Conservation (phyloP, 2,329 filamentous ascomycete genomes). For the Cladosporium sp. region DNA sequence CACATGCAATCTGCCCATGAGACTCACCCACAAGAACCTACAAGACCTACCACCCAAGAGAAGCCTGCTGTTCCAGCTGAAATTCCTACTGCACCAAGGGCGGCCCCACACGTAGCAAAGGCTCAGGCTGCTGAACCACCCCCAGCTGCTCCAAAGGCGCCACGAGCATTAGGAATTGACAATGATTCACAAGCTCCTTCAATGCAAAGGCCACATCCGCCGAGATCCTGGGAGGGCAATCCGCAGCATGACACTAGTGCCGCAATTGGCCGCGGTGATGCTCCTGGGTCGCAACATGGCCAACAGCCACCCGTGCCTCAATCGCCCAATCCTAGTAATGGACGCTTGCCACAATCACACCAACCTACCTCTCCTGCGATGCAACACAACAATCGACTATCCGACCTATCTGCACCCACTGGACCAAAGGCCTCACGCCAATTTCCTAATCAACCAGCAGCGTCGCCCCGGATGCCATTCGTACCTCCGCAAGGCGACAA, state of each 20-base stretch:
- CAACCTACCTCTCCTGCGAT: constrained; percentile 24
- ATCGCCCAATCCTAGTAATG: constrained; percentile 20
- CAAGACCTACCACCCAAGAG: constrained; percentile 2
- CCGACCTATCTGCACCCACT: constrained; percentile 28
- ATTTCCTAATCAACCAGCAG: constrained; percentile 19
- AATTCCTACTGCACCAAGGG: constrained; percentile 34
- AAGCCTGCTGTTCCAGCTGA: constrained; percentile 4
- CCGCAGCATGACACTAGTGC: constrained; percentile 25
- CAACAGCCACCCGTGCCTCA: constrained; percentile 14
- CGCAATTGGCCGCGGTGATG: constrained; percentile 20
- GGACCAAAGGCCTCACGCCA: constrained; percentile 27
- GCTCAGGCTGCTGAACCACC: constrained; percentile 25
- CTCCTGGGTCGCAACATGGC: constrained; percentile 11
- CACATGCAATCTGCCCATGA: constrained; percentile 6
- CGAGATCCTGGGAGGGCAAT: constrained; percentile 26
- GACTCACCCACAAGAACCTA: constrained; percentile 1
- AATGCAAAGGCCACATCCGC: constrained; percentile 26
- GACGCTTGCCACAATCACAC: constrained; percentile 18
- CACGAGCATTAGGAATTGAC: constrained; percentile 26
- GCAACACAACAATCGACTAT: constrained; percentile 19
- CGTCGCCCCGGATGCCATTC: constrained; percentile 26
- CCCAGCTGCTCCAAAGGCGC: constrained; percentile 29
- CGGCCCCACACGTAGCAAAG: constrained; percentile 37
- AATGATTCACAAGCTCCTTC: constrained; percentile 18
- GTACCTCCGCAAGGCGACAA: constrained; percentile 24